Percentiles rank a stretch among this genome's conserved stretches.
These are phyloP conservation scores for Microsporum canis DNA, from an alignment of 2,329 filamentous ascomycete genomes.

Conservation along the genomic window DNA sequence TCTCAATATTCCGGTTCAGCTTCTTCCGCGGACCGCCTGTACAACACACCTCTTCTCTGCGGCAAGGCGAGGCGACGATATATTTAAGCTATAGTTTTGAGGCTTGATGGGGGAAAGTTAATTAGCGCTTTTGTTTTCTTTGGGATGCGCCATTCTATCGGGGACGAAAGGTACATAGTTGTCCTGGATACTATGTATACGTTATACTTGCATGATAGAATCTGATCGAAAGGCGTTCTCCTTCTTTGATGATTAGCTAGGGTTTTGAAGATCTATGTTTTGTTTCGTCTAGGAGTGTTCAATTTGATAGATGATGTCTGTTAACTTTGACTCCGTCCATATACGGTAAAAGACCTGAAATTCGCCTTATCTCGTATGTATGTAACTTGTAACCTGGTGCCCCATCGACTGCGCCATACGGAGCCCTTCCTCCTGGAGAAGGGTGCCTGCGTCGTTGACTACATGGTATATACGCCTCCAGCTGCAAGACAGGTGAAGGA, in stretches of 20 bases:
- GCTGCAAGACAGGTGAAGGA: neutral
- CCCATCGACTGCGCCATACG: too few species aligned
- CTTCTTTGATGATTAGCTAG: neutral
- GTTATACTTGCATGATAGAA: neutral
- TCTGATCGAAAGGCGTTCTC: neutral
- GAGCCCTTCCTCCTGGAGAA: neutral
- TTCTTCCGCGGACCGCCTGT: neutral
- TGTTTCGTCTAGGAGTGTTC: neutral
- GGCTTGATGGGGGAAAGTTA: conserved; percentile 2
- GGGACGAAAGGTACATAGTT: neutral
- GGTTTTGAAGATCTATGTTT: neutral
- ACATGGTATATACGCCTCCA: neutral
- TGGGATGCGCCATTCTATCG: neutral
- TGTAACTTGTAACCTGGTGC: neutral
- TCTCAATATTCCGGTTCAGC: neutral
- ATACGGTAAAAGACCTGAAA: neutral
- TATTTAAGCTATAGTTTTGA: neutral
- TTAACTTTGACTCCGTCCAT: too few species aligned
- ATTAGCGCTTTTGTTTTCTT: neutral
- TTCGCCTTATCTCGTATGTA: neutral
- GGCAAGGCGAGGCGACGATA: neutral
- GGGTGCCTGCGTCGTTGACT: neutral
- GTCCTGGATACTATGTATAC: neutral
- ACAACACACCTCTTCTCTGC: neutral
- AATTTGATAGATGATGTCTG: too few species aligned